These are phyloP conservation scores for Saccharomycopsis olivae DNA, from an alignment of 805 yeast species.

Conservation along the genomic window DNA sequence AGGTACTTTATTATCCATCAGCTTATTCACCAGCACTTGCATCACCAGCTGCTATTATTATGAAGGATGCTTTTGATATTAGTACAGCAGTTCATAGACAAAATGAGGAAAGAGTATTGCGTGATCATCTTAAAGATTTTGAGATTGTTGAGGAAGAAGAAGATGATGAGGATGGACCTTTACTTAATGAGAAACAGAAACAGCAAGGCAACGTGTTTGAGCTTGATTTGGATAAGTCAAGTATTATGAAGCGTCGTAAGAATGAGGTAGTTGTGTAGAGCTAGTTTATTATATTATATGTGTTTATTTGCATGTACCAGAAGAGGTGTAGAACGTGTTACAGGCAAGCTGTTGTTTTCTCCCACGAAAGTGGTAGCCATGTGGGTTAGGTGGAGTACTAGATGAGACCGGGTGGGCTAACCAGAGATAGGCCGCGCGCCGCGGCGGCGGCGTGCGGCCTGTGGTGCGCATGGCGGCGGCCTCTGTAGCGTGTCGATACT, in stretches of 20 bases:
- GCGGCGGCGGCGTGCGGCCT: too few relatives aligned
- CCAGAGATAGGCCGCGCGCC: too few relatives aligned
- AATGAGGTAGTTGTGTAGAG: slow-evolving; percentile 4
- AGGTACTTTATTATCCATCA: not conserved
- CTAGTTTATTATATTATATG: too few relatives aligned
- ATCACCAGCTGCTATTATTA: slow-evolving; percentile 69
- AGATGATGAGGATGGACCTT: slow-evolving; percentile 12
- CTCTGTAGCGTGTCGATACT: too few relatives aligned
- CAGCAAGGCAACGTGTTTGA: slow-evolving; percentile 5
- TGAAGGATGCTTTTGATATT: slow-evolving; percentile 80
- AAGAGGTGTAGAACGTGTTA: too few relatives aligned
- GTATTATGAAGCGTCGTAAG: slow-evolving; percentile 15
- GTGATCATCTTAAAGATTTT: slow-evolving; percentile 26
- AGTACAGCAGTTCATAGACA: slow-evolving; percentile 78
- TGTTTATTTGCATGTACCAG: too few relatives aligned
- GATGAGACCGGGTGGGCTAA: too few relatives aligned
- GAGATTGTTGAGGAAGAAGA: slow-evolving; percentile 14
- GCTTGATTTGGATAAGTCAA: slow-evolving; percentile 15
- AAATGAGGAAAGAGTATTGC: slow-evolving; percentile 42
- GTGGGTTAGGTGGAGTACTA: too few relatives aligned
- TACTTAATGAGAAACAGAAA: not conserved
- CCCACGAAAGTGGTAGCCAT: too few relatives aligned
- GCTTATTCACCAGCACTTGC: slow-evolving; percentile 24
- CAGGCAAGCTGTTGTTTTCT: too few relatives aligned
- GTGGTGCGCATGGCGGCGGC: too few relatives aligned